Conservation (phyloP, 2,329 filamentous ascomycete species). For the Xylariaceae sp. region DNA sequence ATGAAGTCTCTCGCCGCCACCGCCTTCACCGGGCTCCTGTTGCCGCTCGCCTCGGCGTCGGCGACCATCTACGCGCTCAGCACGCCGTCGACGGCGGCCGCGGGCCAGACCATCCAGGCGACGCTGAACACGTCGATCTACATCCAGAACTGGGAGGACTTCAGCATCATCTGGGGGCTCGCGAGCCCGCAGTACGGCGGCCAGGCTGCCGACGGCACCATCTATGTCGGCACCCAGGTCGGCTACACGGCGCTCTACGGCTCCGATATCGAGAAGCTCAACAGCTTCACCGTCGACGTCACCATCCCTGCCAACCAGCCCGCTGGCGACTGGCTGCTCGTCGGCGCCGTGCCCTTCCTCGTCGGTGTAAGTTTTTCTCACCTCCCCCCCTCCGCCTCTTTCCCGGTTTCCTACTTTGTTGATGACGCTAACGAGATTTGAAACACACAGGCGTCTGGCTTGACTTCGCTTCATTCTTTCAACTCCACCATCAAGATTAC, state of each 20-base stretch:
- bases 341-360: constrained; percentile 38
- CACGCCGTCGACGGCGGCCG: constrained; percentile 32
- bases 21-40: constrained; percentile 33
- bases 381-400: background rate
- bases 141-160: constrained; percentile 45
- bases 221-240: constrained; percentile 39
- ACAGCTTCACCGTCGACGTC: constrained; percentile 31
- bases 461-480: constrained; percentile 23
- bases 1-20: constrained; percentile 34
- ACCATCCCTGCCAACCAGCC: constrained; percentile 25
- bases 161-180: constrained; percentile 41
- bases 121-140: constrained; percentile 40
- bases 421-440: constrained; percentile 11
- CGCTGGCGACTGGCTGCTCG: constrained; percentile 33
- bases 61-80: constrained; percentile 25
- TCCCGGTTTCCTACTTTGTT: background rate
- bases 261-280: constrained; percentile 32
- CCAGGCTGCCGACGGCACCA: constrained; percentile 25
- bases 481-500: constrained; percentile 30
- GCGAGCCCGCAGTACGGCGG: constrained; percentile 8
- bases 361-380: constrained; percentile 36
- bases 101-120: constrained; percentile 35
- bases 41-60: constrained; percentile 35
- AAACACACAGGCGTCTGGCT: constrained; percentile 35
- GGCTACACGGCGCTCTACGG: constrained; percentile 37